These are phyloP conservation scores for Meripilus lineatus DNA, from an alignment of 1,284 basidiomycete genomes.

Conservation along the genomic window DNA sequence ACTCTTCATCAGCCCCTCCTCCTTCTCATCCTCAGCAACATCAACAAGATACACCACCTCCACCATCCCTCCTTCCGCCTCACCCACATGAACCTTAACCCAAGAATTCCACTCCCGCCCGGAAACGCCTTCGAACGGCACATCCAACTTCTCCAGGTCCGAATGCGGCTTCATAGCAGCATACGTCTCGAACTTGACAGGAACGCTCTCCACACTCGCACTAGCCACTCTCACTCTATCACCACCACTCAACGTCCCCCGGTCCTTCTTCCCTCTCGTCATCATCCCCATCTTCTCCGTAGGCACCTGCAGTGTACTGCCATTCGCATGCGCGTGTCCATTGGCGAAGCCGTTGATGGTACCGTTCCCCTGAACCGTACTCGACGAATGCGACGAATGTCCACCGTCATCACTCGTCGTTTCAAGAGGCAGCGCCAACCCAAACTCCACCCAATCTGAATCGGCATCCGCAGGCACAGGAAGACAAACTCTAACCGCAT, in stretches of 20 bases:
- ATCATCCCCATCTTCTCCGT: too few species aligned
- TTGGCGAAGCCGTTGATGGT: slow-evolving; percentile 9
- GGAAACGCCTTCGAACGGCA: slow-evolving; percentile 45
- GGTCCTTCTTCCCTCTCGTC: too few species aligned
- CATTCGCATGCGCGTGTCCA: slow-evolving; percentile 20
- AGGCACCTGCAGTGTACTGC: neutral
- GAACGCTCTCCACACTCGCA: slow-evolving; percentile 59
- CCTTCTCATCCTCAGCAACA: slow-evolving; percentile 16
- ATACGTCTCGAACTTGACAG: slow-evolving; percentile 52
- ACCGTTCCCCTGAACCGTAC: slow-evolving; percentile 1
- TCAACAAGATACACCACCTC: slow-evolving; percentile 60
- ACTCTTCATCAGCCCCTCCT: slow-evolving; percentile 2
- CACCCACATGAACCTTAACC: slow-evolving; percentile 55
- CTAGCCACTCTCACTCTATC: slow-evolving; percentile 51
- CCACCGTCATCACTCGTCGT: too few species aligned
- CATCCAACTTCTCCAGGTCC: slow-evolving; percentile 22
- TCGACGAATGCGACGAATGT: neutral
- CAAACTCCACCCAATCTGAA: slow-evolving; percentile 73
- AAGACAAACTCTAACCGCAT: slow-evolving; percentile 54
- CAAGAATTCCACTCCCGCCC: slow-evolving; percentile 58
- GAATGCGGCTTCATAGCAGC: slow-evolving; percentile 34
- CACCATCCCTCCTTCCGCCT: slow-evolving; percentile 45
- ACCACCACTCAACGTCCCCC: too few species aligned
- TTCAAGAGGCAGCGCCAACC: slow-evolving; percentile 45
- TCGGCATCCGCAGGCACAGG: slow-evolving; percentile 52